phyloP scores from a whole-genome alignment of 2,329 filamentous ascomycete species.

The Peltaster fructicola region DNA sequence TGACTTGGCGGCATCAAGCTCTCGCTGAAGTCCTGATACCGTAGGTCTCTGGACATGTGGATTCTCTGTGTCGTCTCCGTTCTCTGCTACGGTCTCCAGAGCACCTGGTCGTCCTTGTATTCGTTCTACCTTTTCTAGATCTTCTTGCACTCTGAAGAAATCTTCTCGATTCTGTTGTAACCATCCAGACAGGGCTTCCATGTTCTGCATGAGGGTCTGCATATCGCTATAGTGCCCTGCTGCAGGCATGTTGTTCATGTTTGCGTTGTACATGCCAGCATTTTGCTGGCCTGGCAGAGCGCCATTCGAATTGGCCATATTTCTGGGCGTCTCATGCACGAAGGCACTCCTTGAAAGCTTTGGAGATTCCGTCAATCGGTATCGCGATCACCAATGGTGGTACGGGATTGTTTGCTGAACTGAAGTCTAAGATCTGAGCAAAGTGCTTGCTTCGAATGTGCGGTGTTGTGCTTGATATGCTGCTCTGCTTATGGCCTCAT shows the following conservation, averaged over 20 bases:
- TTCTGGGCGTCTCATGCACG: too few relatives aligned
- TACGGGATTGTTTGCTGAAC: too few relatives aligned
- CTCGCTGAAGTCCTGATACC: constrained; percentile 12
- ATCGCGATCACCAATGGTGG: too few relatives aligned
- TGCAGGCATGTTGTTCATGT: constrained; percentile 16
- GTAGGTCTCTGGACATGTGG: constrained; percentile 10
- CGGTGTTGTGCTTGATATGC: too few relatives aligned
- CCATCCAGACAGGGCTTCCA: constrained; percentile 18
- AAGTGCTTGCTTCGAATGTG: too few relatives aligned
- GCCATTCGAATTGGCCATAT: too few relatives aligned
- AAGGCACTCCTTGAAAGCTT: too few relatives aligned
- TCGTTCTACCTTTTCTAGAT: constrained; percentile 15
- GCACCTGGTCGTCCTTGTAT: constrained; percentile 8
- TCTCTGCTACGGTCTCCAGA: neutral
- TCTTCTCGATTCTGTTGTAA: constrained; percentile 20
- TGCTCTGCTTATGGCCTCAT: too few relatives aligned
- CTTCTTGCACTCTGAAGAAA: constrained; percentile 16
- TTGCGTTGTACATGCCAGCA: constrained; percentile 10
- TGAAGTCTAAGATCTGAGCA: too few relatives aligned
- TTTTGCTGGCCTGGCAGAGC: too few relatives aligned
- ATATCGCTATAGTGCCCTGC: constrained; percentile 22
- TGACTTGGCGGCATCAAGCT: constrained; percentile 11
- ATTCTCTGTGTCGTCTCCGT: constrained; percentile 1
- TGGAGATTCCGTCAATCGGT: too few relatives aligned
- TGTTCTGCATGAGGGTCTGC: constrained; percentile 20